Evolutionary conservation across 371 early-diverging fungal species (phyloP).

Genomic region (Agmasoma carcini): DNA sequence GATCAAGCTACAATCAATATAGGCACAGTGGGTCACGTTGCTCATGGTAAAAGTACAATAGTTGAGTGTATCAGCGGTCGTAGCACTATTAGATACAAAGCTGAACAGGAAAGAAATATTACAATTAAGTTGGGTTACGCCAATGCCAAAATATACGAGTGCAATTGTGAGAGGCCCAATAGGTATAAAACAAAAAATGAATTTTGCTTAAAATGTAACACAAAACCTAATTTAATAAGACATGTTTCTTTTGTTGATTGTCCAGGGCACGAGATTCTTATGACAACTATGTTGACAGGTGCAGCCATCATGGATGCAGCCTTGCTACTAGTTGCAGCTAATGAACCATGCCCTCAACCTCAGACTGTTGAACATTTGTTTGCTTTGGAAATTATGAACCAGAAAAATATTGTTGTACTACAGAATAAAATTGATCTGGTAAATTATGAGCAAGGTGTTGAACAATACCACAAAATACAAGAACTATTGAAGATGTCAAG

Average conservation of each 20-base stretch:
- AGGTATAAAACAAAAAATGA: constrained; percentile 56
- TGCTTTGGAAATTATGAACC: constrained; percentile 97
- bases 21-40: constrained; percentile 99
- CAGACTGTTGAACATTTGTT: constrained; percentile 99
- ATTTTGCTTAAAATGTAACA: constrained; percentile 77
- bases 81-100: constrained; percentile 94
- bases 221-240: constrained; percentile 56
- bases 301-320: constrained; percentile 99
- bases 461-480: constrained; percentile 80
- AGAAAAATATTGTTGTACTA: constrained; percentile 86
- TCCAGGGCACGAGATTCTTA: constrained; percentile 99
- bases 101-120: constrained; percentile 96
- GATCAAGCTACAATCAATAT: constrained; percentile 79
- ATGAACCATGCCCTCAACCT: constrained; percentile 98
- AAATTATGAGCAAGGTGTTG: constrained; percentile 75
- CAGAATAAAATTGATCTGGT: constrained; percentile 99
- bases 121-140: constrained; percentile 99
- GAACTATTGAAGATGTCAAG: constrained; percentile 80
- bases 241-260: constrained; percentile 99
- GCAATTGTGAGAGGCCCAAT: constrained; percentile 51
- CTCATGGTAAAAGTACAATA: constrained; percentile 98
- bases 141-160: constrained; percentile 76
- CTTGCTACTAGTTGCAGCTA: constrained; percentile 89
- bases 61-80: constrained; percentile 97
- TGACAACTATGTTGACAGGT: constrained; percentile 99